Conservation (phyloP, 345 rosid species). For the Syzygium aqueum region DNA sequence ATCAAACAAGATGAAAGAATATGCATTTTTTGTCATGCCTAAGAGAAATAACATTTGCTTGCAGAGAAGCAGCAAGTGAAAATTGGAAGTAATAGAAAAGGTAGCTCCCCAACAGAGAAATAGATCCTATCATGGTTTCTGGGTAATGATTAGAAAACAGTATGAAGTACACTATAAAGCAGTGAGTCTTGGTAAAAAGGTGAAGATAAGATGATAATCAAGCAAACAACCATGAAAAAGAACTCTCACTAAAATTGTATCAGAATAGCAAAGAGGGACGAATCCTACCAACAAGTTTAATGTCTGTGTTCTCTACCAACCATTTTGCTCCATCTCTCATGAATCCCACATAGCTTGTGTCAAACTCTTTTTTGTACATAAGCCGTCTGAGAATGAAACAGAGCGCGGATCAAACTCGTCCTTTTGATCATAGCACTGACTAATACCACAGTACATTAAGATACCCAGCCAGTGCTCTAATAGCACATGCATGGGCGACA, state of each 20-base stretch:
- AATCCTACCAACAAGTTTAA: slow-evolving; percentile 68
- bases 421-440: background rate
- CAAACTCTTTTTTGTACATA: slow-evolving; percentile 65
- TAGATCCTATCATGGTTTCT: background rate
- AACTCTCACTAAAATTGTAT: background rate
- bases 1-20: background rate
- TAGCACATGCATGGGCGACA: background rate
- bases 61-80: background rate
- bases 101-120: background rate
- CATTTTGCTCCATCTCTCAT: slow-evolving; percentile 78
- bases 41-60: background rate
- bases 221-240: background rate
- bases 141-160: background rate
- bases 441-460: background rate
- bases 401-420: background rate
- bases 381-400: slow-evolving; percentile 45
- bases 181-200: background rate
- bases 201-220: background rate
- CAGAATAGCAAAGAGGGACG: background rate
- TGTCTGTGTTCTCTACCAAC: slow-evolving; percentile 85
- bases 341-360: slow-evolving; percentile 80
- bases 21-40: background rate
- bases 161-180: background rate
- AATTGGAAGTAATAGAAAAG: background rate
- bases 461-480: background rate